phyloP scores from a whole-genome alignment of 345 rosid genomes.

The Citrus hindsii region DNA sequence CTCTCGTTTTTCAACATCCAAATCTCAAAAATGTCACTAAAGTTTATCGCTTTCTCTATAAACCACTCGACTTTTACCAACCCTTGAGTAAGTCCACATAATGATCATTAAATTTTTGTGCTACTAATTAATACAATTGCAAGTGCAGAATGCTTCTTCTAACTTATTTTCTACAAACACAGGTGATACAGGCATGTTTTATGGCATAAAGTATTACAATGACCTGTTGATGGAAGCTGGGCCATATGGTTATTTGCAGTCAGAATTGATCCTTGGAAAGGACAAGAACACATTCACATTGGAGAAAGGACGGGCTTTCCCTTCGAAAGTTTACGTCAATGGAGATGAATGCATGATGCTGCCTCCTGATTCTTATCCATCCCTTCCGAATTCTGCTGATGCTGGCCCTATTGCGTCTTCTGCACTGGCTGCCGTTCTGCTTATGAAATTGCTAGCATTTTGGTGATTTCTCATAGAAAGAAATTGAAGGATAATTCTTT shows the following conservation, averaged over 20 bases:
- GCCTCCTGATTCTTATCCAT: constrained; percentile 13
- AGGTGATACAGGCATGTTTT: constrained; percentile 38
- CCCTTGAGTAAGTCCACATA: constrained; percentile 37
- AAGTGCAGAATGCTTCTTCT: neutral
- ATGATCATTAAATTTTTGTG: neutral
- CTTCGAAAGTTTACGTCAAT: constrained; percentile 28
- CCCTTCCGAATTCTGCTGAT: neutral
- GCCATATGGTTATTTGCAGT: constrained; percentile 34
- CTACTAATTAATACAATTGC: neutral
- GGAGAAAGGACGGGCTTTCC: constrained; percentile 34
- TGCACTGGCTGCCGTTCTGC: neutral
- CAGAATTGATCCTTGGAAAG: constrained; percentile 32
- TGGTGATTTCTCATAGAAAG: neutral
- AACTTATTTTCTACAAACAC: neutral
- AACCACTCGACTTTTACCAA: constrained; percentile 45
- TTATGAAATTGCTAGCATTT: neutral
- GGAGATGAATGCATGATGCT: constrained; percentile 40
- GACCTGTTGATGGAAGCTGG: constrained; percentile 32
- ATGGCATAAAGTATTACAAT: constrained; percentile 31
- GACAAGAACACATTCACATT: constrained; percentile 25
- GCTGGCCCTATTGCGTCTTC: neutral
- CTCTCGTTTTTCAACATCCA: constrained; percentile 59
- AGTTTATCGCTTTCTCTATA: constrained; percentile 58
- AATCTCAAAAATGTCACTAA: constrained; percentile 53
- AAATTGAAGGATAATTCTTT: no score